phyloP scores from a whole-genome alignment of 768 basidiomycete species.

The Cantharellus anzutake region DNA sequence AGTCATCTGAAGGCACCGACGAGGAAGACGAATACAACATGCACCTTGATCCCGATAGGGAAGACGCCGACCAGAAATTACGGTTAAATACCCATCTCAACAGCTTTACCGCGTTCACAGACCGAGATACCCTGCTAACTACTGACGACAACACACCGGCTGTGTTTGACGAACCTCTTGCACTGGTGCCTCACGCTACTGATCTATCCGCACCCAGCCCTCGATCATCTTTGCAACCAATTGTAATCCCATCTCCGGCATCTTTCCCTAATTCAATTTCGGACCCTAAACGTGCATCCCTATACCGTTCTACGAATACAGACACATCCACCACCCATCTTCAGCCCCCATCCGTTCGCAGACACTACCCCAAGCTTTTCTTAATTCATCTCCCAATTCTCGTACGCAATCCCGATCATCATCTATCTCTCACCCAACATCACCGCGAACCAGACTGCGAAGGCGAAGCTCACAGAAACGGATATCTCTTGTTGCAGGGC shows the following conservation, averaged over 20 bases:
- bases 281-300: too few species aligned
- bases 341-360: neutral
- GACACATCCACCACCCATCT: neutral
- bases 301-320: too few species aligned
- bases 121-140: too few species aligned
- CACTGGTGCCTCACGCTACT: neutral
- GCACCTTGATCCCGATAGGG: neutral
- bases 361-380: neutral
- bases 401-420: neutral
- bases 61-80: neutral
- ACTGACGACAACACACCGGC: too few species aligned
- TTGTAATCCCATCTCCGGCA: too few species aligned
- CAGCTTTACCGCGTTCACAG: neutral
- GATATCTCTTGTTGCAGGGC: slow-evolving; percentile 8
- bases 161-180: neutral
- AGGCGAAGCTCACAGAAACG: slow-evolving; percentile 7
- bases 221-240: neutral
- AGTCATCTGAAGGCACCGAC: slow-evolving; percentile 10
- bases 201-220: neutral
- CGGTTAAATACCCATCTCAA: neutral
- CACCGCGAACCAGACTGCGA: neutral
- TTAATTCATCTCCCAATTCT: neutral
- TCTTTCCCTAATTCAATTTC: too few species aligned
- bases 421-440: neutral
- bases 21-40: slow-evolving; percentile 4